Percentiles rank a stretch among this genome's conserved stretches.
Conservation (phyloP, 352 stramenopile genomes). For the Nothophytophthora sp. region DNA sequence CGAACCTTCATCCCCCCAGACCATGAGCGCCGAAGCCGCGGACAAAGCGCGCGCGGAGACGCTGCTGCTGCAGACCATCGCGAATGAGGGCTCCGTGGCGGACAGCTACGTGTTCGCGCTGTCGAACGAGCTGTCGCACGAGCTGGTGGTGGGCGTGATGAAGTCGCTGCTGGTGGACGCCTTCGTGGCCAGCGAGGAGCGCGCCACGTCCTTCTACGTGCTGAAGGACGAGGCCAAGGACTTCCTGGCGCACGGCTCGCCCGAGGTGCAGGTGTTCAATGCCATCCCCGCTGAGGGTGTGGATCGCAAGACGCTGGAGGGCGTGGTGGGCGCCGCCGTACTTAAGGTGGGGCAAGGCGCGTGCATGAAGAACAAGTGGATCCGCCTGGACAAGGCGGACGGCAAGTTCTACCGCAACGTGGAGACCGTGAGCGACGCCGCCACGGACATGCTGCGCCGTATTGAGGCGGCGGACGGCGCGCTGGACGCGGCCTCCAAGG, state of each 20-base stretch:
- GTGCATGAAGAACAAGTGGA: conserved; percentile 99
- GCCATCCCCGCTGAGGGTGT: conserved; percentile 71
- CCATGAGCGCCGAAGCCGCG: conserved; percentile 46
- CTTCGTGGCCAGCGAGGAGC: conserved; percentile 87
- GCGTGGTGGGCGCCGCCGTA: conserved; percentile 76
- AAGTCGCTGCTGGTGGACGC: conserved; percentile 95
- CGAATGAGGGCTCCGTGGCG: conserved; percentile 34
- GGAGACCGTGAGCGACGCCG: conserved; percentile 61
- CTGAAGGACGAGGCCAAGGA: conserved; percentile 91
- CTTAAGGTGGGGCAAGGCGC: conserved; percentile 96
- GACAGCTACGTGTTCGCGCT: conserved; percentile 90
- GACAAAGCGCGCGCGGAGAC: conserved; percentile 79
- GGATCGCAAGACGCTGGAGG: conserved; percentile 83
- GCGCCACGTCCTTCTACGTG: conserved; percentile 90
- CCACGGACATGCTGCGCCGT: conserved; percentile 86
- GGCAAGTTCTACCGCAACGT: conserved; percentile 87
- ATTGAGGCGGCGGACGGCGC: conserved; percentile 63
- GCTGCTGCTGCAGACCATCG: conserved; percentile 63
- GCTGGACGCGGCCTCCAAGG: conserved; percentile 65
- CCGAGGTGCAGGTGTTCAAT: conserved; percentile 85
- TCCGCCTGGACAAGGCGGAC: conserved; percentile 92
- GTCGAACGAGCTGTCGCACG: conserved; percentile 85
- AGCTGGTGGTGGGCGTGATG: conserved; percentile 93
- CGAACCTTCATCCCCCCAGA: neutral
- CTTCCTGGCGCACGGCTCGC: conserved; percentile 73